phyloP scores from a whole-genome alignment of 768 basidiomycete genomes.

The Termitomyces sp. region DNA sequence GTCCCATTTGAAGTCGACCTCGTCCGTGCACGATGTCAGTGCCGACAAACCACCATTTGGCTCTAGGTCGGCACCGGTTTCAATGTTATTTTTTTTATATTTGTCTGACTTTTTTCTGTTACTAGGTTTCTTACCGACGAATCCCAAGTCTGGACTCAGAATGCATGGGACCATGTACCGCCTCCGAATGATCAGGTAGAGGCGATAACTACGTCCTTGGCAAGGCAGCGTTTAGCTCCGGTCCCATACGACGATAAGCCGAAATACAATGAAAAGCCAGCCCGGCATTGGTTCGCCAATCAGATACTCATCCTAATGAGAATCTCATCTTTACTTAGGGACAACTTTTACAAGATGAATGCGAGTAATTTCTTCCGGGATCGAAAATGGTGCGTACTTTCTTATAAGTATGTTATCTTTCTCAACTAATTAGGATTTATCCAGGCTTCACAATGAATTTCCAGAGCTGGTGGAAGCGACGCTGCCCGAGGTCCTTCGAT shows the following conservation, averaged over 20 bases:
- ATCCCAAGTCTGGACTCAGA: conserved; percentile 77
- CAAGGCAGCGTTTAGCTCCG: conserved; percentile 64
- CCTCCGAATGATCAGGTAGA: conserved; percentile 77
- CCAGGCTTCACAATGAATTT: conserved; percentile 90
- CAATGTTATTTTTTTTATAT: background rate
- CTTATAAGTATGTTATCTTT: background rate
- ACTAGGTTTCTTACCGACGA: conserved; percentile 65
- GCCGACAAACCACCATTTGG: conserved; percentile 64
- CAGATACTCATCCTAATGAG: background rate
- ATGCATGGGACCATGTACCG: conserved; percentile 90
- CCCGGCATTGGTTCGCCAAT: conserved; percentile 58
- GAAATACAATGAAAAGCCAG: conserved; percentile 69
- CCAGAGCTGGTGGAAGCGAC: conserved; percentile 76
- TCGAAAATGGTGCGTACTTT: conserved; percentile 66
- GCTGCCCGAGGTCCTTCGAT: conserved; percentile 48
- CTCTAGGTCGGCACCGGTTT: conserved; percentile 42
- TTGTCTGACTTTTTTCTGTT: background rate
- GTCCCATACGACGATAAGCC: conserved; percentile 69
- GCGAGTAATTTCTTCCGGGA: conserved; percentile 90
- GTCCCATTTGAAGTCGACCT: conserved; percentile 33
- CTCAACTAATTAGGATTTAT: background rate
- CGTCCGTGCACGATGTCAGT: conserved; percentile 61
- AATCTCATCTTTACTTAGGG: conserved; percentile 50
- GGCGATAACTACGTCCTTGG: conserved; percentile 64
- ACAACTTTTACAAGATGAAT: conserved; percentile 88